A percentile compares a stretch with the other conserved stretches of the same genome.
phyloP scores from a whole-genome alignment of 225 moss, liverwort and hornwort species.

The Marchantia polymorpha region DNA sequence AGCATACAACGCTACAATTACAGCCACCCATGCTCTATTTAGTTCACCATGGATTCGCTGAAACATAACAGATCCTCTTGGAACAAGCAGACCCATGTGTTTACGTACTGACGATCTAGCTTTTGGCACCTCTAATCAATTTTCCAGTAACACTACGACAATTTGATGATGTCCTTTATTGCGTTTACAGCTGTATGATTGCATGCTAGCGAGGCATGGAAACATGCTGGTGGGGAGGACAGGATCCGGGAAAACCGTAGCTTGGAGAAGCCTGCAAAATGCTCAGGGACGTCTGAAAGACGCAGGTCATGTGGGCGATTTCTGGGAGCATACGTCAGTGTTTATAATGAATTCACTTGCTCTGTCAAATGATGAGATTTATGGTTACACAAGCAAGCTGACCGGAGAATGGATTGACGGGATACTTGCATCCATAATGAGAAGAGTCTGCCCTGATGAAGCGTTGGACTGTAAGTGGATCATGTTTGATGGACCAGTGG shows the following conservation, averaged over 20 bases:
- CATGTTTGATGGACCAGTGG: conserved; percentile 84
- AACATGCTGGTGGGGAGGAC: conserved; percentile 80
- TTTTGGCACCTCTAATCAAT: neutral
- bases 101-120: too few relatives aligned
- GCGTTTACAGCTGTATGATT: conserved; percentile 60
- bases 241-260: conserved; percentile 74
- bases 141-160: neutral
- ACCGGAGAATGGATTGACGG: conserved; percentile 81
- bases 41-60: too few relatives aligned
- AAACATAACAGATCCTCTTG: too few relatives aligned
- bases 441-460: conserved; percentile 72
- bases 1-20: too few relatives aligned
- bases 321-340: conserved; percentile 63
- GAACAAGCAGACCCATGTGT: too few relatives aligned
- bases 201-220: conserved; percentile 84
- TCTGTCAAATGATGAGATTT: conserved; percentile 77
- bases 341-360: conserved; percentile 78
- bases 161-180: neutral
- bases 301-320: conserved; percentile 51
- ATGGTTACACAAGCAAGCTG: conserved; percentile 66
- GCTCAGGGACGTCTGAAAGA: conserved; percentile 65
- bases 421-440: conserved; percentile 72
- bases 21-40: too few relatives aligned
- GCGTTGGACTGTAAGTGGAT: conserved; percentile 70
- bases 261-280: conserved; percentile 64